Evolutionary conservation across 768 basidiomycete species (phyloP), one percentile per base, ranked within the genome.

Genomic region (Boletus reticuloceps): DNA sequence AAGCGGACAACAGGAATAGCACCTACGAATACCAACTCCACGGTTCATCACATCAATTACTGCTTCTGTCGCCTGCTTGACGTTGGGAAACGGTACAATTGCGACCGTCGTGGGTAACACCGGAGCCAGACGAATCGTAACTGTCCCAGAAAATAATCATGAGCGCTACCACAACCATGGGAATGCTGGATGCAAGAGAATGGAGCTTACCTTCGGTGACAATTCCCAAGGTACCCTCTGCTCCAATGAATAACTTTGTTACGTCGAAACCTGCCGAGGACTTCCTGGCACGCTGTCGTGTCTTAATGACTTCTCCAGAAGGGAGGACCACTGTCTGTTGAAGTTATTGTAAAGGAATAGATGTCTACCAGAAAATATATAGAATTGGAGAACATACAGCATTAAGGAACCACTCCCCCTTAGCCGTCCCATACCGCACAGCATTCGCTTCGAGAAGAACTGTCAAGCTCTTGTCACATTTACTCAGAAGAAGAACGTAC

Each of bases 371-470:
- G 51, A 19, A 51, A 22, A 31, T 12, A 12, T 22, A 47, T 17
- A 25, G 25, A 27, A 20, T 22, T 39, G 32, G 45, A 47, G 0
- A 6, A 73, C 81, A 47, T 64, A 91, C 91, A 22, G 82, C 82
- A 61, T 94, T 94, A 40, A 95, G 74, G 64, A 95, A 91, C 93
- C 92, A 94, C 72, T 94, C 92, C 0, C 78, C 89, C 66, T 88
- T 91, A 0, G 91, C 92, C 8, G 92, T 95, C 11, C 91, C 94
- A 65, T 94, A 95, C 22, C 91, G 75, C 2, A 91, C 90, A 2
- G 89, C 88, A 60, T 90, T 91, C 1, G 89, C 89, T 67, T 60
- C n/a, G 9, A 46, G 20, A 52, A 49, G 12, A 8, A 37, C 50
- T 1, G 27, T 53, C 32, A 50, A 43, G n/a, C 5, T 82, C 32